Evolutionary conservation across 2,329 filamentous ascomycete species (phyloP).

Genomic region (Paecilomyces formosus): DNA sequence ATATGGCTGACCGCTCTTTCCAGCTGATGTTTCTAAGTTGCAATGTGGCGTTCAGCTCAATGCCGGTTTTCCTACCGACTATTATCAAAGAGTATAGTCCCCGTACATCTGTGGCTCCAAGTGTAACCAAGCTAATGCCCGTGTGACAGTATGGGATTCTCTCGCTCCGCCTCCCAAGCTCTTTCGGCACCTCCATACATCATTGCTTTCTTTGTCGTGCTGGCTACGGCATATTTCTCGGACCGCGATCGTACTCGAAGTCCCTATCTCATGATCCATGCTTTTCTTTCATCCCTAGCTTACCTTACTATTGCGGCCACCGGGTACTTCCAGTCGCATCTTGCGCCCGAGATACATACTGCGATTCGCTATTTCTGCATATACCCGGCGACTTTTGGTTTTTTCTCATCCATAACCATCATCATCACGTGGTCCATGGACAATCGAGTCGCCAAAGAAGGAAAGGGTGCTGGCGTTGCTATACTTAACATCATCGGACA

Average conservation of each 20-base stretch:
- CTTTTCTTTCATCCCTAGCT: conserved; percentile 60
- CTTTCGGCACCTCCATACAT: conserved; percentile 78
- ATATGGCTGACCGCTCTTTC: background rate
- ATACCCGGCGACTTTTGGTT: conserved; percentile 71
- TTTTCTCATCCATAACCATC: conserved; percentile 76
- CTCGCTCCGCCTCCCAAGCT: conserved; percentile 61
- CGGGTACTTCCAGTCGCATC: conserved; percentile 33
- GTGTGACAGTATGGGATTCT: conserved; percentile 58
- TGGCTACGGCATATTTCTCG: conserved; percentile 64
- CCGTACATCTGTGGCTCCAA: background rate
- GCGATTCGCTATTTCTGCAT: conserved; percentile 61
- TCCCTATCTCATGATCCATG: conserved; percentile 60
- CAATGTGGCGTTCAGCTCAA: conserved; percentile 80
- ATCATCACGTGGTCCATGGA: conserved; percentile 86
- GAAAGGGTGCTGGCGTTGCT: conserved; percentile 69
- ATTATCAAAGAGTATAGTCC: conserved; percentile 56
- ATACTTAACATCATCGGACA: conserved; percentile 77
- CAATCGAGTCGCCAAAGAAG: conserved; percentile 64
- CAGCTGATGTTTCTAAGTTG: conserved; percentile 74
- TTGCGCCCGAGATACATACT: conserved; percentile 25
- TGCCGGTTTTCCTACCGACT: conserved; percentile 80
- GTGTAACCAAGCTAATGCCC: background rate
- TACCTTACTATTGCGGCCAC: conserved; percentile 54
- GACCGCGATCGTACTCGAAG: conserved; percentile 59
- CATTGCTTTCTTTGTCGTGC: conserved; percentile 62